A percentile compares a stretch with the other conserved stretches of the same genome.
These are phyloP conservation scores for Melampsora larici-populina DNA, from an alignment of 1,284 basidiomycete genomes.

Conservation along the genomic window DNA sequence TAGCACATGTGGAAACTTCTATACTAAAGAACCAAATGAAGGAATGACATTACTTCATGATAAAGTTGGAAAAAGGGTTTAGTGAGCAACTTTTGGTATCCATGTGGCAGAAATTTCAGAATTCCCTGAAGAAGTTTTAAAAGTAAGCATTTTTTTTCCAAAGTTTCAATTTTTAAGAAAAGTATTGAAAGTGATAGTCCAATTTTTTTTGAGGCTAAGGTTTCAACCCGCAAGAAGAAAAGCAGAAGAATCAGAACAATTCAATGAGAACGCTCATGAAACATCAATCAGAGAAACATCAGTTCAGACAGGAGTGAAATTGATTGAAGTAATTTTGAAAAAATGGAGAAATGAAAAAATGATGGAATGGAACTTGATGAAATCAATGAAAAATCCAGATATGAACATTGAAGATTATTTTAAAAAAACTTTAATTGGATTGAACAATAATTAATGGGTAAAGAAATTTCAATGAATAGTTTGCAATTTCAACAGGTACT, in stretches of 20 bases:
- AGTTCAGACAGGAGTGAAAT: neutral
- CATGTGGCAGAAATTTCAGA: constrained; percentile 95
- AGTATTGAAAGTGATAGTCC: neutral
- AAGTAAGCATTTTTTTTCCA: constrained; percentile 58
- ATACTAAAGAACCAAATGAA: constrained; percentile 49
- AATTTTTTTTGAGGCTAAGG: neutral
- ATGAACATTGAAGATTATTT: constrained; percentile 67
- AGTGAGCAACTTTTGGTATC: constrained; percentile 94
- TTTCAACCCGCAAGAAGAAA: constrained; percentile 83
- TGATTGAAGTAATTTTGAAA: constrained; percentile 48
- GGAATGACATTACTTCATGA: constrained; percentile 93
- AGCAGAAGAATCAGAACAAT: constrained; percentile 94
- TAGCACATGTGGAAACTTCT: constrained; percentile 70
- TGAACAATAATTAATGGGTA: constrained; percentile 77
- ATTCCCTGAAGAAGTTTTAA: constrained; percentile 90
- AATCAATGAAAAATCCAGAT: constrained; percentile 48
- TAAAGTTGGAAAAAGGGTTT: constrained; percentile 78
- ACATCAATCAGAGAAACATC: constrained; percentile 49
- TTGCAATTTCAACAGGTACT: constrained; percentile 42
- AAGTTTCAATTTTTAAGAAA: too few species aligned
- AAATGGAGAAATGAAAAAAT: constrained; percentile 48
- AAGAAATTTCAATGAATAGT: constrained; percentile 59
- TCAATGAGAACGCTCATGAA: constrained; percentile 58
- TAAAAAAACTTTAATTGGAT: constrained; percentile 64
- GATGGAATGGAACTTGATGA: constrained; percentile 40